A percentile compares a stretch with the other conserved stretches of the same genome.
Evolutionary conservation across 805 yeast genomes (phyloP).

Genomic region (Spathaspora hagerdaliae): DNA sequence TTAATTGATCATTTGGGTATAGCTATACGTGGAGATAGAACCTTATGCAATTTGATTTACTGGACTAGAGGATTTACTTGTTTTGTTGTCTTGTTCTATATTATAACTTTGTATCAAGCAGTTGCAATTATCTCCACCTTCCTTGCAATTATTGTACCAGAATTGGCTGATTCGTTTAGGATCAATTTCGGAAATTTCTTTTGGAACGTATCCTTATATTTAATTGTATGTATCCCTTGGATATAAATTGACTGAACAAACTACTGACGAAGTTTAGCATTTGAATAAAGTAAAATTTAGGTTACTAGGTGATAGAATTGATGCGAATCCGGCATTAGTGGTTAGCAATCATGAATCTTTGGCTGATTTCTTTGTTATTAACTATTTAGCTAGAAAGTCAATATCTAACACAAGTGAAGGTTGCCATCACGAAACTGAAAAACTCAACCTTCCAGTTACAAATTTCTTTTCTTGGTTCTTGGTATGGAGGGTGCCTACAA

Average conservation of each 20-base stretch:
- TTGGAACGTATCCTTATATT: constrained; percentile 28
- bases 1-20: constrained; percentile 8
- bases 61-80: constrained; percentile 7
- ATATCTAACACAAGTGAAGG: constrained; percentile 3
- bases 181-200: constrained; percentile 12
- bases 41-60: not conserved
- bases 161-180: constrained; percentile 9
- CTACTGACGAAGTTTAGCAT: not conserved
- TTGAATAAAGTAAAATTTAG: constrained; percentile 34
- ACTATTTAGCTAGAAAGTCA: constrained; percentile 32
- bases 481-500: constrained; percentile 58
- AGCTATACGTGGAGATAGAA: not conserved
- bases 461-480: constrained; percentile 70
- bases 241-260: constrained; percentile 3
- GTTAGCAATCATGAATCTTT: constrained; percentile 64
- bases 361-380: constrained; percentile 59
- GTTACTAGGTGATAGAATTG: constrained; percentile 40
- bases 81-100: constrained; percentile 3
- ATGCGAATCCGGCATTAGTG: constrained; percentile 33
- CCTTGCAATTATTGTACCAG: constrained; percentile 12
- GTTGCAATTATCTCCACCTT: constrained; percentile 1
- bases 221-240: constrained; percentile 19
- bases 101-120: constrained; percentile 3
- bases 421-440: not conserved
- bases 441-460: constrained; percentile 36